Conservation (phyloP, 1,284 basidiomycete genomes). For the Schizophyllum amplum region DNA sequence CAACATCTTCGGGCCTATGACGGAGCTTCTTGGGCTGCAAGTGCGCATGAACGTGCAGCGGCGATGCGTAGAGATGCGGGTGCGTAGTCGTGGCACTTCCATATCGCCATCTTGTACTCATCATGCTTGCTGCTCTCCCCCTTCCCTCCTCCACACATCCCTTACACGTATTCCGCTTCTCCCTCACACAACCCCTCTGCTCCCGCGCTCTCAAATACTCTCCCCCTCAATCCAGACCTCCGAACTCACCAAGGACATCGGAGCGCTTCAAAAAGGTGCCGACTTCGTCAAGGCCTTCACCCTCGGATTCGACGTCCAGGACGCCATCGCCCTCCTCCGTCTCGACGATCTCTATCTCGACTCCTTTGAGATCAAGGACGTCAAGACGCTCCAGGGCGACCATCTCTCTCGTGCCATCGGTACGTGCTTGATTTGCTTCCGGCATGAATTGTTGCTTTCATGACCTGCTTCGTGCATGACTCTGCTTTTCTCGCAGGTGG, state of each 20-base stretch:
- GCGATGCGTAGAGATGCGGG: constrained; percentile 86
- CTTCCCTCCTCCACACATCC: not conserved
- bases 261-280: constrained; percentile 93
- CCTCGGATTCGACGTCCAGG: constrained; percentile 93
- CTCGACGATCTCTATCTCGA: constrained; percentile 97
- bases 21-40: constrained; percentile 90
- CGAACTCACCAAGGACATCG: constrained; percentile 87
- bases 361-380: constrained; percentile 98
- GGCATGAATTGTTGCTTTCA: not conserved
- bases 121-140: not conserved
- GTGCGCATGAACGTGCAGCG: constrained; percentile 94
- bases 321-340: constrained; percentile 90
- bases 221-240: constrained; percentile 60
- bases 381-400: constrained; percentile 96
- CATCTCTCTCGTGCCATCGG: constrained; percentile 95
- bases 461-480: not conserved
- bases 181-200: not conserved
- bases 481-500: too few relatives aligned
- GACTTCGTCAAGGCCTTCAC: constrained; percentile 97
- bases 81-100: constrained; percentile 29
- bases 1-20: constrained; percentile 92
- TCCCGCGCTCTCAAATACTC: not conserved
- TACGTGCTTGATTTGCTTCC: too few relatives aligned
- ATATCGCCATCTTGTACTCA: constrained; percentile 1
- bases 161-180: not conserved